Base-by-base conservation (phyloP, 306 rosid genomes). In the Dalbergia oliveri region DNA sequence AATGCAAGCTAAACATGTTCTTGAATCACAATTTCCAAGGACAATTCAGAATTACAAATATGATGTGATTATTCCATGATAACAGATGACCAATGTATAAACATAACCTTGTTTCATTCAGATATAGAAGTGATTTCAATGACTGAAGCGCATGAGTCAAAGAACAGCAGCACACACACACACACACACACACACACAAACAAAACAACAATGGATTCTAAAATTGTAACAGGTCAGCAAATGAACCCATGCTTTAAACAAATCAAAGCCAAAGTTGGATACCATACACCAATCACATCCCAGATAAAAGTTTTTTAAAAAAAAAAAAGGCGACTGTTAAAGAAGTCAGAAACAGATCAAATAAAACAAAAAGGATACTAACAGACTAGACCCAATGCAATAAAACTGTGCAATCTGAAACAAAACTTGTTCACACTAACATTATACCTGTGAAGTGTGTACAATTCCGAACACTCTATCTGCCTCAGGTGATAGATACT, bases 401-500 rank as follows among this genome's bases (percentile, higher is more conserved):
- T 54, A 72, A 50, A 71, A n/a, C 3, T 11, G 61, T 13, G 31
- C 44, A 26, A 54, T 56, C 56, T 3, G 67, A 59, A 43, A 34
- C 66, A 81, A 58, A 69, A 51, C 73, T 16, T 9, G 72, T 53
- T 26, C 59, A 67, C 66, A 60, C 65, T 6, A 65, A 37, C 71
- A 69, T 26, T 16, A 80, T 75, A 95, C 99, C 99, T 93, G 84
- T 96, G 99, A 83, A 96, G 99, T 8, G 97, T 93, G 88, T 96
- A 96, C 69, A 93, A 87, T 96, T 96, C 53, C 92, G 97, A 65
- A 96, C 97, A 49, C 83, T 88, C 92, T 88, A 81, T 96, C 99
- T 72, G 99, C 97, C 0, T 96, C 99, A 23, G 99, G 99, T 58
- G 99, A 96, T 59, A 96, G 82, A 89, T 96, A 96, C 61, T 90